These are phyloP conservation scores for Phytopythium mirpurense DNA, from an alignment of 352 stramenopile species.

Conservation along the genomic window DNA sequence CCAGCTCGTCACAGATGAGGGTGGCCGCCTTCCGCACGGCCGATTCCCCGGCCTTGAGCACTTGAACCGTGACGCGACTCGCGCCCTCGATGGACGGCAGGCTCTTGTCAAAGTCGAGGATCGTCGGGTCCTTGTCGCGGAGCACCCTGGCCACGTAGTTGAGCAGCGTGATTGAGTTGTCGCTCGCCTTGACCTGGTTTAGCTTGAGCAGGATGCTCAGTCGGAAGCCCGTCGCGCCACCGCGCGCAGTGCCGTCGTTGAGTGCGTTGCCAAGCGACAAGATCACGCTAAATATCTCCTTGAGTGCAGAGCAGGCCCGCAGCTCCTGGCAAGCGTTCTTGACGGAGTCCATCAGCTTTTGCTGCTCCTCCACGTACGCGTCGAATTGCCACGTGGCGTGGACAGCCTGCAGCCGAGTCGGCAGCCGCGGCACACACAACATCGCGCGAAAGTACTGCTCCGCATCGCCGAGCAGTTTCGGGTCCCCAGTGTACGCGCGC, in stretches of 20 bases:
- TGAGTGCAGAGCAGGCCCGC: conserved; percentile 81
- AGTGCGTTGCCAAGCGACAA: conserved; percentile 88
- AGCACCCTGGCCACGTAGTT: conserved; percentile 77
- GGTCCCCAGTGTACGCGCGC: conserved; percentile 53
- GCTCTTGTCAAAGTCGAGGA: conserved; percentile 72
- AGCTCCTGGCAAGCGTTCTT: conserved; percentile 88
- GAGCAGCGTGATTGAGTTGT: conserved; percentile 80
- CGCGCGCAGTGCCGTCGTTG: conserved; percentile 83
- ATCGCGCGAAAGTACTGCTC: conserved; percentile 80
- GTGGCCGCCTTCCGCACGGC: conserved; percentile 68
- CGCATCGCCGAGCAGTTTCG: conserved; percentile 69
- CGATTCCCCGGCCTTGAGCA: conserved; percentile 70
- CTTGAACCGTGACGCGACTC: conserved; percentile 70
- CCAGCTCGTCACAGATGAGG: conserved; percentile 67
- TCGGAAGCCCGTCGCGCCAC: conserved; percentile 84
- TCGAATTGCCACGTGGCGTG: conserved; percentile 85
- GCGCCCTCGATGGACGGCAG: conserved; percentile 68
- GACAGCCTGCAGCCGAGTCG: conserved; percentile 67
- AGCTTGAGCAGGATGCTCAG: conserved; percentile 87
- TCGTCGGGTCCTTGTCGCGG: conserved; percentile 54
- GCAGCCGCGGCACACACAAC: conserved; percentile 51
- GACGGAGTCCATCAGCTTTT: conserved; percentile 74
- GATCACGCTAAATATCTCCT: conserved; percentile 84
- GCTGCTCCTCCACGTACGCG: conserved; percentile 74
- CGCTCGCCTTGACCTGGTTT: conserved; percentile 76